Percentiles rank a stretch among this genome's conserved stretches.
Conservation (phyloP, 345 rosid species). For the Turritis glabra region DNA sequence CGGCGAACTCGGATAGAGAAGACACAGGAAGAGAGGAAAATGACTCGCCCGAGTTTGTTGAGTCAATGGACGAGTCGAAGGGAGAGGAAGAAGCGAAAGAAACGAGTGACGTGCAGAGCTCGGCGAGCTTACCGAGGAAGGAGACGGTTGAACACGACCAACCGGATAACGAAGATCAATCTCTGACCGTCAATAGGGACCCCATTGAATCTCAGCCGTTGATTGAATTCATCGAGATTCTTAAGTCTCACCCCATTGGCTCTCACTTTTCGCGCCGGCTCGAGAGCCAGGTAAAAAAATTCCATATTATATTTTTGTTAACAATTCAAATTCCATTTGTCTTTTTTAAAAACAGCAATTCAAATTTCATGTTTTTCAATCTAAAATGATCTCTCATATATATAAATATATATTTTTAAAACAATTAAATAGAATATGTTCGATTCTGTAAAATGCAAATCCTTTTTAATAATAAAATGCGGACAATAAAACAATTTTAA, state of each 20-base stretch:
- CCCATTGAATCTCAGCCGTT: slow-evolving; percentile 54
- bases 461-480: too few relatives aligned
- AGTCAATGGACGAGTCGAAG: slow-evolving; percentile 44
- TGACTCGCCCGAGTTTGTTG: slow-evolving; percentile 39
- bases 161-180: slow-evolving; percentile 49
- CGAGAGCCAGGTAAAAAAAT: slow-evolving; percentile 51
- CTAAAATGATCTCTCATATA: too few relatives aligned
- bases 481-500: too few relatives aligned
- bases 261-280: slow-evolving; percentile 62
- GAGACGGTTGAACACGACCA: slow-evolving; percentile 41
- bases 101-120: slow-evolving; percentile 69
- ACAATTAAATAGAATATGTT: not conserved
- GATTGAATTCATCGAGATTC: slow-evolving; percentile 46
- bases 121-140: slow-evolving; percentile 53
- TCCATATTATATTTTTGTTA: too few relatives aligned
- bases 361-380: not conserved
- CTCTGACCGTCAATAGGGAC: slow-evolving; percentile 32
- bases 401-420: too few relatives aligned
- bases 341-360: not conserved
- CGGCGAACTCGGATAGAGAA: slow-evolving; percentile 34
- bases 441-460: not conserved
- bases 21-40: slow-evolving; percentile 26
- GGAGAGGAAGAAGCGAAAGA: slow-evolving; percentile 33
- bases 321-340: too few relatives aligned
- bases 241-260: slow-evolving; percentile 55